Percentiles rank a stretch among this genome's conserved stretches.
phyloP scores from a whole-genome alignment of 2,329 filamentous ascomycete species.

The Grosmannia penicillata region DNA sequence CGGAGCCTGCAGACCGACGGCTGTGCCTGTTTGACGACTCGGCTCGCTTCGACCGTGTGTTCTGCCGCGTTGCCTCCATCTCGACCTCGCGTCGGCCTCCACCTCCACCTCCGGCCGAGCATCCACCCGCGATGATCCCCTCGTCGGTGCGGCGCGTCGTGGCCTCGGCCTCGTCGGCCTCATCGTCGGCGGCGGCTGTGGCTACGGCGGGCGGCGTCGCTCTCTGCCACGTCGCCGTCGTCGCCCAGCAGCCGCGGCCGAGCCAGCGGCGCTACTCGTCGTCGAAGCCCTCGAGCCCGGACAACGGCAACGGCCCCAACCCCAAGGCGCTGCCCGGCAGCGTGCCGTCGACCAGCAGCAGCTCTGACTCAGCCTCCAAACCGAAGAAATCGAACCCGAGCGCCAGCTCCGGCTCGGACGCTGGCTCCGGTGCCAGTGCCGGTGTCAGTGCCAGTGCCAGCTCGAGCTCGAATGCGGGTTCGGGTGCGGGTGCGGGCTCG shows the following conservation, averaged over 20 bases:
- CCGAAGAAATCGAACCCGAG: no score
- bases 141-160: conserved; percentile 11
- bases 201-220: conserved; percentile 3
- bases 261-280: conserved; percentile 41
- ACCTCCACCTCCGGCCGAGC: neutral
- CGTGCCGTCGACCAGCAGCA: conserved; percentile 19
- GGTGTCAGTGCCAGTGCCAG: no score
- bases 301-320: conserved; percentile 38
- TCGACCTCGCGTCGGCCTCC: neutral
- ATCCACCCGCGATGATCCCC: conserved; percentile 8
- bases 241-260: conserved; percentile 10
- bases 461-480: no score
- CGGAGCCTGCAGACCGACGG: no score
- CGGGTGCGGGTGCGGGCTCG: no score
- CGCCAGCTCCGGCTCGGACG: no score
- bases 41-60: neutral
- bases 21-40: neutral
- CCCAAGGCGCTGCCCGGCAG: conserved; percentile 31
- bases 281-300: conserved; percentile 47
- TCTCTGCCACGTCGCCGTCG: conserved; percentile 1
- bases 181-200: neutral
- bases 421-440: no score
- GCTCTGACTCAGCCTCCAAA: no score
- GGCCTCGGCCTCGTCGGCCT: neutral
- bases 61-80: neutral